Evolutionary conservation across 352 stramenopile genomes (phyloP), one percentile per base, ranked within the genome.

Genomic region (Pythium sukuiense): DNA sequence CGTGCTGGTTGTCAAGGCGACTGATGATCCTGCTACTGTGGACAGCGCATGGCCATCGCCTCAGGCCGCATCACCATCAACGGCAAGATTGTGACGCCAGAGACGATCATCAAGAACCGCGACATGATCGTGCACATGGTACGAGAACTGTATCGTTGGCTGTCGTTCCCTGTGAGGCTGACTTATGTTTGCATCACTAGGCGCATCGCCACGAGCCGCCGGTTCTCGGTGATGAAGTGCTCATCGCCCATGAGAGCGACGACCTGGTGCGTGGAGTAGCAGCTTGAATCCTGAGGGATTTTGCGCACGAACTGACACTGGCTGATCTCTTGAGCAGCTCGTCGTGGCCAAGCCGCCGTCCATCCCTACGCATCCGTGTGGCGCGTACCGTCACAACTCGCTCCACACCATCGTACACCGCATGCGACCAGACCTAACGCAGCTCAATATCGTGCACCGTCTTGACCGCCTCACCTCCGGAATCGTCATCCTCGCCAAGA

Each of bases 131-230:
- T 92, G 18, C 96, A 99, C 76, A 93, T 83, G 67, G 90, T 91
- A 56, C 24, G 39, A 37, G 1, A 26, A 8, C 32, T 12, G 5
- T 35, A 24, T 57, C n/a, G n/a, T 56, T 24, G 16, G 45, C 7
- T 52, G 32, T 20, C 61, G 24, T 6, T 39, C 27, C n/a, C 27
- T 39, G 29, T 54, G 11, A 12, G 16, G 26, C 11, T 33, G 43
- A 35, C 39, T 32, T n/a, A 14, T 12, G 32, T 8, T 33, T 20
- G 32, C 32, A 9, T 5, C 1, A 48, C 13, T 67, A 90, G 83
- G 87, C 97, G 39, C 96, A 99, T 90, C 93, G 96, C 48, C 96
- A 99, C 68, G 97, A 99, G 81, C 97, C 97, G 24, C 95, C 94
- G 12, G 96, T 99, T 37, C 82, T 73, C 1, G 82, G 89, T 29